These are phyloP conservation scores for Combretum micranthum DNA, from an alignment of 345 rosid genomes.

Conservation along the genomic window DNA sequence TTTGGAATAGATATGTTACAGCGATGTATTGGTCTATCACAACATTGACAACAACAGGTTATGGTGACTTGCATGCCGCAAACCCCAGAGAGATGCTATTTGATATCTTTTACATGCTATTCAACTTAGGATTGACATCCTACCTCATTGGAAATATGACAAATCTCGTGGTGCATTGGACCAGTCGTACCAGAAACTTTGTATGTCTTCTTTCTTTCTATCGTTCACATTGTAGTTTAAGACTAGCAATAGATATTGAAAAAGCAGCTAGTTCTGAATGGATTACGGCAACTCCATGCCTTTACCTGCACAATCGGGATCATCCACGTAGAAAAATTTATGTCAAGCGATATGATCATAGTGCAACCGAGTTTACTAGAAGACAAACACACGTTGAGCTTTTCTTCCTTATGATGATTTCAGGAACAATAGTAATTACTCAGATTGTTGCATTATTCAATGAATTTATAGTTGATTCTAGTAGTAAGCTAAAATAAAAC, in stretches of 20 bases:
- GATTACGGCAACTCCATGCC: too few relatives aligned
- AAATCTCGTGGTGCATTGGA: constrained; percentile 96
- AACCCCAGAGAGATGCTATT: constrained; percentile 95
- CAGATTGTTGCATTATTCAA: too few relatives aligned
- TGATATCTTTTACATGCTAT: constrained; percentile 87
- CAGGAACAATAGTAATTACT: too few relatives aligned
- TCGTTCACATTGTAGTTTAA: constrained; percentile 5
- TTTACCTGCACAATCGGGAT: not conserved
- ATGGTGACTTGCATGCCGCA: constrained; percentile 88
- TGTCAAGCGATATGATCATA: not conserved
- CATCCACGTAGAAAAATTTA: not conserved
- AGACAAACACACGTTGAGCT: not conserved
- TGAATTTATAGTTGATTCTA: too few relatives aligned
- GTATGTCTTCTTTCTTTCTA: constrained; percentile 35
- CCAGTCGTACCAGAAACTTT: constrained; percentile 88
- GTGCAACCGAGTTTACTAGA: not conserved
- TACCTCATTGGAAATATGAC: constrained; percentile 98
- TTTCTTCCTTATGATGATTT: too few relatives aligned
- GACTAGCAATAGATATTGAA: too few relatives aligned
- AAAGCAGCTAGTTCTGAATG: too few relatives aligned
- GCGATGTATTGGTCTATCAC: constrained; percentile 95
- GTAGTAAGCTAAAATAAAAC: too few relatives aligned
- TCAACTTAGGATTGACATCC: constrained; percentile 85
- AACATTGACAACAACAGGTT: constrained; percentile 86
- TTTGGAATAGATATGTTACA: constrained; percentile 79